Base-by-base conservation (phyloP, 2,329 filamentous ascomycete genomes). In the Paraconiothyrium brasiliense region DNA sequence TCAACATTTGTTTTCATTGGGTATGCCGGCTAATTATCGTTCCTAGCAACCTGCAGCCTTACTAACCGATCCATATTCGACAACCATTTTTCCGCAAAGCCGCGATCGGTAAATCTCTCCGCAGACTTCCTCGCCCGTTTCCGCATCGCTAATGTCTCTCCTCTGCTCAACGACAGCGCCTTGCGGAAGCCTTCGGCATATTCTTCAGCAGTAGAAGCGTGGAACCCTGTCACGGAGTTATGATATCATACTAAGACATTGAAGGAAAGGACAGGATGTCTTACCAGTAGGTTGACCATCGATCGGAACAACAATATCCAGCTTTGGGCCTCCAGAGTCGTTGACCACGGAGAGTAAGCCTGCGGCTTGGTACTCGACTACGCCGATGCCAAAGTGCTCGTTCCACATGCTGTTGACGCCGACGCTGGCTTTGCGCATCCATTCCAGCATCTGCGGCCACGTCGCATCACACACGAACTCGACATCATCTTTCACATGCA, bases 331-430 rank as follows among this genome's bases (percentile, higher is more conserved):
- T 9, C 94, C 95, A 54, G 92, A 95, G 78, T 97, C 85, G 72
- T 99, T 95, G 9, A 98, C 95, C 0, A 99, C 94, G 5, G 91
- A 89, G 60, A 99, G 93, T 60, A 99, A 83, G 1, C 95, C 95
- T 0, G 95, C 95, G 4, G 95, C 95, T 76, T 98, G 94, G 76
- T 98, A 99, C 82, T 99, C 95, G 44, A 99, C 95, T 16, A 98
- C 94, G 1, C 95, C 95, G 61, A 99, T 99, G 24, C 95, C 95
- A 76, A 99, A 99, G 79, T 99, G 95, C 81, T 99, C 95, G 77
- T 97, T 98, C 94, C 95, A 99, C 95, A 99, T 99, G 73, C 92
- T 93, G 71, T 99, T 99, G 34, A 97, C 93, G 54, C 95, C 95
- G 1, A 99, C 87, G 20, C 89, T 94, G 4, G 91, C 89, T 64